Evolutionary conservation across 345 rosid genomes (phyloP).

Genomic region (Reutealis trisperma): DNA sequence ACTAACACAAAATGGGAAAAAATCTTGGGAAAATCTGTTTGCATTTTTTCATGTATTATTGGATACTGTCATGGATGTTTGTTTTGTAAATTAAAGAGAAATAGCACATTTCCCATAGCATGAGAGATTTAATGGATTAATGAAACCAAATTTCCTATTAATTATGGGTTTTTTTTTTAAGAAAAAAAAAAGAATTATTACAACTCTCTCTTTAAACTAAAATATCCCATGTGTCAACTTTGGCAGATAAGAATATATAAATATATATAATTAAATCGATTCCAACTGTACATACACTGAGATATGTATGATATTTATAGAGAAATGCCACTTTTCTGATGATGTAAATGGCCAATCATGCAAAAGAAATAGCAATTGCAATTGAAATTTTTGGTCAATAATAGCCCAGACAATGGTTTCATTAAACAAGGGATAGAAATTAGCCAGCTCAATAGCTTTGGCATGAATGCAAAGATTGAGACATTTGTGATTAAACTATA

Average conservation of each 20-base stretch:
- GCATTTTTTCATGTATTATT: conserved; percentile 1
- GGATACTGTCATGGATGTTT: neutral
- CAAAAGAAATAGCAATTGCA: conserved; percentile 6
- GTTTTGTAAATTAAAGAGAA: neutral
- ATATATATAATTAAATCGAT: too few relatives aligned
- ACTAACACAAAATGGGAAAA: conserved; percentile 3
- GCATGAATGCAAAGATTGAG: conserved; percentile 22
- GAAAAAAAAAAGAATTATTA: too few relatives aligned
- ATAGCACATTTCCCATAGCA: neutral
- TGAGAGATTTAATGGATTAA: too few relatives aligned
- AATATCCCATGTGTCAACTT: neutral
- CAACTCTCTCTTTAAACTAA: neutral
- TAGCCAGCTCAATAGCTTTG: conserved; percentile 45
- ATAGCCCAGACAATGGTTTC: conserved; percentile 37
- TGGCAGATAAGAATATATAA: neutral
- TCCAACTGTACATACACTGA: too few relatives aligned
- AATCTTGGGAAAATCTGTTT: neutral
- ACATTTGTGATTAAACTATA: conserved; percentile 23
- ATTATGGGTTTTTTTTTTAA: too few relatives aligned
- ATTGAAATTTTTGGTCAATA: conserved; percentile 11
- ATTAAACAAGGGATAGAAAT: conserved; percentile 40
- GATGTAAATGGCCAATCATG: conserved; percentile 8
- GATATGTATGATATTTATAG: neutral
- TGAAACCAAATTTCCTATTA: too few relatives aligned
- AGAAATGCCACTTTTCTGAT: neutral